phyloP scores from a whole-genome alignment of 257 asterid genomes.

The Salvia splendens region DNA sequence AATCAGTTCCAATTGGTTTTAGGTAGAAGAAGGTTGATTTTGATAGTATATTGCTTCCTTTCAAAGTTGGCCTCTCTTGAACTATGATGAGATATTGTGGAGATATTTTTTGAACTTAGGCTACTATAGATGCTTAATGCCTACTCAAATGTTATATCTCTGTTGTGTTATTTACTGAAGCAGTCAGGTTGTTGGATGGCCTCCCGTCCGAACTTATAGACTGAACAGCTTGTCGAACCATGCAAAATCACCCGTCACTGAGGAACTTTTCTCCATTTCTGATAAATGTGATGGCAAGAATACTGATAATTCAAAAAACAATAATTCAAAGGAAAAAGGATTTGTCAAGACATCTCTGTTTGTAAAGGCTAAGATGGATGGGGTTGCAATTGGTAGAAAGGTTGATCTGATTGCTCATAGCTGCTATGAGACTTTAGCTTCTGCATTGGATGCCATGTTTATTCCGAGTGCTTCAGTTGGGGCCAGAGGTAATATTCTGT shows the following conservation, averaged over 20 bases:
- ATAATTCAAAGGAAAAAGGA: slow-evolving; percentile 38
- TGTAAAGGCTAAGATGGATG: slow-evolving; percentile 93
- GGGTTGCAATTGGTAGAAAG: slow-evolving; percentile 82
- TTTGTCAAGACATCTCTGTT: slow-evolving; percentile 50
- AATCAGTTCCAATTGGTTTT: slow-evolving; percentile 1
- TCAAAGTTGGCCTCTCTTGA: background rate
- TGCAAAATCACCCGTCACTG: slow-evolving; percentile 41
- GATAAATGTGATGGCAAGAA: slow-evolving; percentile 48
- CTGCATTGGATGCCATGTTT: slow-evolving; percentile 71
- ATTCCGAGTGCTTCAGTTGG: slow-evolving; percentile 37
- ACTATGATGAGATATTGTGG: background rate
- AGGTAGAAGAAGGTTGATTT: background rate
- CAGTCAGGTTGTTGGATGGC: slow-evolving; percentile 63
- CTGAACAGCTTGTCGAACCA: slow-evolving; percentile 45
- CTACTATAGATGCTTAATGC: background rate
- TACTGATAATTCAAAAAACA: slow-evolving; percentile 33
- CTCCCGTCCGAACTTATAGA: slow-evolving; percentile 46
- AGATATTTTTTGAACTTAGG: background rate
- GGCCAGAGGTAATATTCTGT: slow-evolving; percentile 51
- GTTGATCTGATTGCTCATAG: slow-evolving; percentile 75
- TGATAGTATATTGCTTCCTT: background rate
- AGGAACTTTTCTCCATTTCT: slow-evolving; percentile 33
- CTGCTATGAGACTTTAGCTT: slow-evolving; percentile 68
- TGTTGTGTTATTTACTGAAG: slow-evolving; percentile 24
- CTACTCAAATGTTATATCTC: background rate